Evolutionary conservation across 768 basidiomycete genomes (phyloP), one percentile per base, ranked within the genome.

Genomic region (Suillus decipiens): DNA sequence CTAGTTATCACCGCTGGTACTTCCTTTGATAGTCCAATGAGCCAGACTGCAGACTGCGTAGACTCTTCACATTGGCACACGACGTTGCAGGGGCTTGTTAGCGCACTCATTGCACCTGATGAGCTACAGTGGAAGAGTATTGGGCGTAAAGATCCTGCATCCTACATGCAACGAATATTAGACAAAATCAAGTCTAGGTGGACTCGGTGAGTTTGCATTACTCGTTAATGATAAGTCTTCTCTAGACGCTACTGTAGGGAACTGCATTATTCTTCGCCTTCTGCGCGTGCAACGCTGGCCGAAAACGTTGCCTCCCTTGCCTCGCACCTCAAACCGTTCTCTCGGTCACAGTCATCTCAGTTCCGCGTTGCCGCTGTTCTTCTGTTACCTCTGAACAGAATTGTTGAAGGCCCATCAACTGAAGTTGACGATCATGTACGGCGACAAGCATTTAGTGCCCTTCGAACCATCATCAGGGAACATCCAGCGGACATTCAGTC

Each of bases 391-490:
- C 59, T 47, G 39, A 39, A 60, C 57, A 36, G 5, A 28, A 31
- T 57, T 41, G 10, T 91, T 9, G 77, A 81, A 28, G 87, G 86
- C 3, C 67, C 80, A 10, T 73, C 75, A 7, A 73, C 77, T 17
- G 82, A 86, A 62, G 82, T 83, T 9, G 82, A 82, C 0, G 67
- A 77, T 3, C 65, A 75, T 39, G 82, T 89, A 51, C 80, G 84
- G 50, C 78, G 79, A 45, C 71, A 73, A 51, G 77, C 74, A 3
- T 85, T 81, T 64, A 70, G 72, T 33, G 76, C 80, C 6, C 71
- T 89, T 31, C 68, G 70, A 19, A 67, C 67, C 34, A 74, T 80
- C 47, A 71, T 88, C 31, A 76, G 75, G 60, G 84, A 86, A 63
- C 78, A 83, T 67, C 70, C 70, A 10, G 58, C 37, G 4, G 61